Conservation (phyloP, 208 protist species). For the Acanthamoeba healyi region DNA sequence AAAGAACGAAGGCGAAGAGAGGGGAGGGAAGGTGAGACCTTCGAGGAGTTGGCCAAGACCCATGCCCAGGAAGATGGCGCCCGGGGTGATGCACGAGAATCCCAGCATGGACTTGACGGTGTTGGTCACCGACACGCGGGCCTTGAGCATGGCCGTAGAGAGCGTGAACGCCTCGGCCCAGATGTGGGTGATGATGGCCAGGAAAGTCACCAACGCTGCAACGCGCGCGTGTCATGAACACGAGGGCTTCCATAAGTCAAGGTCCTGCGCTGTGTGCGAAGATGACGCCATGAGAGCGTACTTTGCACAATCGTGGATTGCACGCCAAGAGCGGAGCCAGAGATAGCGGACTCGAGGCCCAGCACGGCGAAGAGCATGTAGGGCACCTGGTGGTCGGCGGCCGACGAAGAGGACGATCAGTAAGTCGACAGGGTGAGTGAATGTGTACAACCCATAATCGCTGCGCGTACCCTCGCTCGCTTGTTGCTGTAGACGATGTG, state of each 20-base stretch:
- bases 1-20: not conserved
- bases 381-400: too few species aligned
- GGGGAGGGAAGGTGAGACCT: too few species aligned
- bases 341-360: not conserved
- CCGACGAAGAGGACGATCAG: too few species aligned
- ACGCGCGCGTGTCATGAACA: not conserved
- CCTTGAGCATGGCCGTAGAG: not conserved
- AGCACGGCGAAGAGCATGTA: slow-evolving; percentile 8
- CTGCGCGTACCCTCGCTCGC: too few species aligned
- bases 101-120: not conserved
- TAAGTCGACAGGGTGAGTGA: too few species aligned
- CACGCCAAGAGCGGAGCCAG: not conserved
- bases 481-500: not conserved
- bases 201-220: slow-evolving; percentile 22
- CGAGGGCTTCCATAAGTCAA: not conserved
- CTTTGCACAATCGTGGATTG: not conserved
- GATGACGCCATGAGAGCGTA: too few species aligned
- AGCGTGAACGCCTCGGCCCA: slow-evolving; percentile 21
- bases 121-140: not conserved
- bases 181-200: slow-evolving; percentile 10
- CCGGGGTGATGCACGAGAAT: not conserved
- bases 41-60: not conserved
- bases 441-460: too few species aligned
- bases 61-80: not conserved
- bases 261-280: too few species aligned